Base-by-base conservation (phyloP, 23 red algal genomes). In the Gracilaria gracilis region DNA sequence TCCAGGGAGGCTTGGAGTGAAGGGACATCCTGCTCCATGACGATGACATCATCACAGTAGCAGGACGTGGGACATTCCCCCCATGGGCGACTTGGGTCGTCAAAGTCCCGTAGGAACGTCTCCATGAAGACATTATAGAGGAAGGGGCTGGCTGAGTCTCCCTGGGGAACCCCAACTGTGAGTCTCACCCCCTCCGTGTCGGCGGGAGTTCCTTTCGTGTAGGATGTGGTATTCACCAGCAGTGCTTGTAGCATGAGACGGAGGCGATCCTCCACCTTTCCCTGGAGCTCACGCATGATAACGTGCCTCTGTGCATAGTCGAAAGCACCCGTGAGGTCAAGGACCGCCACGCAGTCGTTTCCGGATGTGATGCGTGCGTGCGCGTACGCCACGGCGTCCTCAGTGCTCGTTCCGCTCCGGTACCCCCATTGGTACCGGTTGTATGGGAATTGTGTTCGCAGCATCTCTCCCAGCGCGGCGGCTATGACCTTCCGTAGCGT, bases 381-480 rank as follows among this genome's bases (percentile, higher is more conserved):
- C 27, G 70, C 66, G 21, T 57, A 16, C 3, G 40, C 44, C 9
- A 79, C 78, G 4, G 85, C 66, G 16, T 35, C 48, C 34, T 76
- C 48, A 36, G 73, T 79, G 35, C 0, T 73, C 17, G 70, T 51
- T 12, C 25, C 25, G 9, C 11, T 23, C 46, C 36, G 36, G 50
- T 73, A 88, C 14, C 85, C 69, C 66, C 35, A 61, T 64, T 79
- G 85, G 39, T 61, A 55, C 14, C 40, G 67, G 85, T 54, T 35
- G 40, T 50, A 47, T 9, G 23, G 15, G 17, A 67, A 87, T 12
- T 9, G 9, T 13, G 15, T 11, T 57, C 25, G 31, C 2, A 88
- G 11, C 6, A 35, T 15, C 9, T 9, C 15, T 49, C n/a, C 70
- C 9, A 88, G 0, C 8, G 67, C 85, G n/a, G 47, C 24, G 20